Evolutionary conservation across 305 asterid genomes (phyloP), one percentile per base, ranked within the genome.

Genomic region (Fraxinus ornus): DNA sequence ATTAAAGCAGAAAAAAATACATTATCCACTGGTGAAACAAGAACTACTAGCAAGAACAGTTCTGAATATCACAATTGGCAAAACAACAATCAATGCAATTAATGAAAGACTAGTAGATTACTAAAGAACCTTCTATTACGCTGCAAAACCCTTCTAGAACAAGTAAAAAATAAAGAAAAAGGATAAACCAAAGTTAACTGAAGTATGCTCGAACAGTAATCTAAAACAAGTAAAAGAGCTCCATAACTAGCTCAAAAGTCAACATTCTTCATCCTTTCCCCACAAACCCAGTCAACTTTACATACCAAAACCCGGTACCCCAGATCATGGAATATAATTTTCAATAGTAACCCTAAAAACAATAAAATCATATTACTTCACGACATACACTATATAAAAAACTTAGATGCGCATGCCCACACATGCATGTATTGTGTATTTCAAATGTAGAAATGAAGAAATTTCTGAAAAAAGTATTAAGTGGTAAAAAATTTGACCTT

Each of bases 401-500:
- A 68, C 37, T 9, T 26, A 26, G 28, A 62, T 62, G 32, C 1
- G 7, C 74, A 68, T 1, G 74, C 7, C 19, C 36, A 68, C 36
- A 68, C 17, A 12, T 68, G 36, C 32, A 68, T 68, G 74, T 9
- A 4, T 32, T 68, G 75, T 35, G 73, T 30, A 28, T 68, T 68
- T 28, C 8, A 28, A 26, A 68, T 13, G 75, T 68, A 68, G 21
- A 28, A 70, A 30, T 13, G 37, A 24, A 64, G 26, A 2, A 44
- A 8, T 75, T 57, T 41, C 21, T 3, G 41, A 15, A 28, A 35
- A 52, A 8, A 76, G 52, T 24, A 86, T 17, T 39, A 39, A 15
- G 17, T 30, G 75, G 75, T 9, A 52, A 52, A 52, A 52, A 2
- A 52, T 52, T 44, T 7, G 26, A 93, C 97, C 97, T 85, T 82